Base-by-base conservation (phyloP, 83 land plant species). In the Picea engelmannii region DNA sequence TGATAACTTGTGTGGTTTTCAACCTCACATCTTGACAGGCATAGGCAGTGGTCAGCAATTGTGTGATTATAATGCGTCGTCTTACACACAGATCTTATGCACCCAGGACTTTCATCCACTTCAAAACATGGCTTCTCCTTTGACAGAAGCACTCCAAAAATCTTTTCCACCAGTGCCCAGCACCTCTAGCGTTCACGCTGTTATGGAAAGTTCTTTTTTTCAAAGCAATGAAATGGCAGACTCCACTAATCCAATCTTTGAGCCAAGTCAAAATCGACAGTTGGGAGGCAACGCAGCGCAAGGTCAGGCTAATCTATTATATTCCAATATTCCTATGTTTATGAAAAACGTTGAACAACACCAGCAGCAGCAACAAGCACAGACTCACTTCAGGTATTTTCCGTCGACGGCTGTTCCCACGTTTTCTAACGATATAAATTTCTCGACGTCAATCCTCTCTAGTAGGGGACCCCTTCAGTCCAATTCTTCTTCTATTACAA, bases 381-480 rank as follows among this genome's bases (percentile, higher is more conserved):
- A 47, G n/a, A 73, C 59, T 4, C 9, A 47, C 11, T 47, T 47
- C 52, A 47, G 40, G 17, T 49, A 42, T 42, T 20, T 71, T 71
- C 23, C n/a, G 11, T 71, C 76, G 15, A 47, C 59, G 59, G n/a
- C 4, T 47, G 58, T 21, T 73, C 13, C 25, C 16, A 49, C 59
- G 5, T 9, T 21, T 47, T 17, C 17, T 24, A 47, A 21, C 58
- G 59, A 73, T 73, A 52, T 21, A 21, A 73, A 40, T 73, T 73
- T 73, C 17, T 42, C 77, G 12, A 73, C 77, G 77, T 49, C 75
- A 40, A n/a, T n/a, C 75, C 9, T 20, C 40, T 35, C 25, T 11
- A 73, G 6, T 47, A 73, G 77, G 77, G 77, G 77, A 73, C 77
- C 77, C 77, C 77, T 73, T 73, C 77, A 73, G 77, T 73, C 77